Conservation (phyloP, 2,329 filamentous ascomycete species). For the Colletotrichum liriopes region DNA sequence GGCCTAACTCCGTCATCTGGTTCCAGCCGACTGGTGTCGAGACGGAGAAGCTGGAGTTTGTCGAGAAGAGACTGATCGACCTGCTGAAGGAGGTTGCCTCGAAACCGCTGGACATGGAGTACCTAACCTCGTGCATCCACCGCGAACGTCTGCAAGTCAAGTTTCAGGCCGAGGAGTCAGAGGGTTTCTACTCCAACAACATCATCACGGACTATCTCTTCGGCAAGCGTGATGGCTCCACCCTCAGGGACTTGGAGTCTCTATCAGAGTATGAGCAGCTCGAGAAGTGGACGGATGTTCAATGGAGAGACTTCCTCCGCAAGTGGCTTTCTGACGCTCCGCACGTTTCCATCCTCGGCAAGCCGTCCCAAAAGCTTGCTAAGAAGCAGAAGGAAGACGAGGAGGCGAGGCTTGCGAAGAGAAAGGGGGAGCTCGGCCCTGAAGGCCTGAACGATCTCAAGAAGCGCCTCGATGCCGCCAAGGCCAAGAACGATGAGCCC, state of each 20-base stretch:
- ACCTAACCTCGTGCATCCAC: slow-evolving; percentile 89
- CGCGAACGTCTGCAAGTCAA: slow-evolving; percentile 87
- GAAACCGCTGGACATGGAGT: slow-evolving; percentile 89
- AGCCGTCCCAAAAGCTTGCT: slow-evolving; percentile 85
- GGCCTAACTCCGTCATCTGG: slow-evolving; percentile 87
- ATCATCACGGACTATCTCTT: slow-evolving; percentile 96
- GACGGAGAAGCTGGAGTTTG: slow-evolving; percentile 85
- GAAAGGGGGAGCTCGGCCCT: slow-evolving; percentile 85
- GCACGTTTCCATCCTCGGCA: slow-evolving; percentile 90
- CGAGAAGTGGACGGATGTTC: slow-evolving; percentile 83
- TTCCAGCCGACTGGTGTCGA: slow-evolving; percentile 90
- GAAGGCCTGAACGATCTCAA: slow-evolving; percentile 84
- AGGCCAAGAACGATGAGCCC: slow-evolving; percentile 88
- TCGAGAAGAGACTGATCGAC: slow-evolving; percentile 88
- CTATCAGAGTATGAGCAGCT: slow-evolving; percentile 77
- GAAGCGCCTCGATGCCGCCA: slow-evolving; percentile 84
- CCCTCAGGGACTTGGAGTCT: slow-evolving; percentile 72
- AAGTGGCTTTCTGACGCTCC: slow-evolving; percentile 89
- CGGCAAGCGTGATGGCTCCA: slow-evolving; percentile 87
- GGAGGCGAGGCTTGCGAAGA: slow-evolving; percentile 81
- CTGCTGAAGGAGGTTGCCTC: slow-evolving; percentile 85
- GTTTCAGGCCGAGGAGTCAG: slow-evolving; percentile 85
- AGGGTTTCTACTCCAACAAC: slow-evolving; percentile 85
- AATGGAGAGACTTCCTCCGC: slow-evolving; percentile 87
- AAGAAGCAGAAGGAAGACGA: slow-evolving; percentile 88